Conservation (phyloP, 257 asterid species). For the Solanum ossicruentum region DNA sequence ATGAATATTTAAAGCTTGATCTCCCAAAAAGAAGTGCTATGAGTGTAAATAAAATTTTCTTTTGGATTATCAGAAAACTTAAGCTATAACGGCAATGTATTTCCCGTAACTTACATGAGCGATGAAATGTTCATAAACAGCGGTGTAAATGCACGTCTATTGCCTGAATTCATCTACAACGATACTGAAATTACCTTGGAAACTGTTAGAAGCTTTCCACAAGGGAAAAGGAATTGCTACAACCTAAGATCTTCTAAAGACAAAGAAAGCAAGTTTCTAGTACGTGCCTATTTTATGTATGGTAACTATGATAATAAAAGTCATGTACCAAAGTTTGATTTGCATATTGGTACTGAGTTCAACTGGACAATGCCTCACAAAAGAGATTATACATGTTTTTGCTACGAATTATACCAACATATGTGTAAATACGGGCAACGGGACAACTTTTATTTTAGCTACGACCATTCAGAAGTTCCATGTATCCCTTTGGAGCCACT, state of each 20-base stretch:
- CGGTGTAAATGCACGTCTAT: slow-evolving; percentile 1
- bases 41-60: not conserved
- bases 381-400: not conserved
- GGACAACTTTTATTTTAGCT: not conserved
- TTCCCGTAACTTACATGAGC: slow-evolving; percentile 1
- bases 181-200: not conserved
- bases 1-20: too few species aligned
- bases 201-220: slow-evolving; percentile 22
- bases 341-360: slow-evolving; percentile 23
- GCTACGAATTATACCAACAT: not conserved
- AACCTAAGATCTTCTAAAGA: not conserved
- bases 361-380: not conserved
- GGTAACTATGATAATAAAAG: not conserved
- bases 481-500: not conserved
- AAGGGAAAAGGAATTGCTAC: slow-evolving; percentile 11
- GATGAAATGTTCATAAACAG: slow-evolving; percentile 8
- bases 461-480: not conserved
- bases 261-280: not conserved
- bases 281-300: not conserved
- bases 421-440: not conserved
- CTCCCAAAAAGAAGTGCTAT: too few species aligned
- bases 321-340: slow-evolving; percentile 15
- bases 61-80: slow-evolving; percentile 5
- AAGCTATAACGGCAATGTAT: not conserved
- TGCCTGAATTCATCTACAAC: not conserved